Percentiles rank a stretch among this genome's conserved stretches.
phyloP scores from a whole-genome alignment of 306 rosid species.

The Spatholobus suberectus region DNA sequence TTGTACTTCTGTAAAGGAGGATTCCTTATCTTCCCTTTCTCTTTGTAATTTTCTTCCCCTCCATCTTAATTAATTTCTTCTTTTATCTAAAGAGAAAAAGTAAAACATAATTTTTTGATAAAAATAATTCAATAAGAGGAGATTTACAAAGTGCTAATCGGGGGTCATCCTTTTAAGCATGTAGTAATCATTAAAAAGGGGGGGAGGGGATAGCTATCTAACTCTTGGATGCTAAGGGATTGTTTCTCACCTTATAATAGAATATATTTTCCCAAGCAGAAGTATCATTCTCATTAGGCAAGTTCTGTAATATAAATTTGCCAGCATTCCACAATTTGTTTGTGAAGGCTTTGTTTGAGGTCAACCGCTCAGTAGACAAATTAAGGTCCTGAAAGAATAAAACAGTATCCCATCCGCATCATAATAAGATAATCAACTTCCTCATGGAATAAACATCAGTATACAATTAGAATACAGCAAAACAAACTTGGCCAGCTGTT shows the following conservation, averaged over 20 bases:
- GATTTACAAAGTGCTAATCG: neutral
- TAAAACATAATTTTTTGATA: neutral
- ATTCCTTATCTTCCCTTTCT: neutral
- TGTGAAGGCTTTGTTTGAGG: constrained; percentile 93
- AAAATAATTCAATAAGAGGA: neutral
- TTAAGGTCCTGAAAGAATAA: constrained; percentile 79
- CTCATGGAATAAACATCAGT: constrained; percentile 15
- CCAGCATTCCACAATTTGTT: constrained; percentile 99
- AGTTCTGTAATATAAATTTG: constrained; percentile 84
- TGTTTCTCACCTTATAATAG: constrained; percentile 61
- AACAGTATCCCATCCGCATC: constrained; percentile 16
- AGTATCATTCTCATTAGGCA: constrained; percentile 68
- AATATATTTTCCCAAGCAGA: constrained; percentile 69
- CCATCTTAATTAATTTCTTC: neutral
- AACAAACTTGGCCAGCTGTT: constrained; percentile 97
- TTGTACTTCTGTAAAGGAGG: neutral
- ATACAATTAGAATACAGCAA: constrained; percentile 2
- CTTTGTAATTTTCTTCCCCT: neutral
- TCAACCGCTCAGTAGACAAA: constrained; percentile 85
- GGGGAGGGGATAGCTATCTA: neutral
- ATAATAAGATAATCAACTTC: constrained; percentile 23
- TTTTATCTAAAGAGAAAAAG: neutral
- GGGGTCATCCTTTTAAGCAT: constrained; percentile 3
- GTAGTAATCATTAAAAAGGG: neutral
- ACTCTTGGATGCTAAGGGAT: constrained; percentile 16